Conservation (phyloP, 768 basidiomycete genomes). For the Lentinula edodes region DNA sequence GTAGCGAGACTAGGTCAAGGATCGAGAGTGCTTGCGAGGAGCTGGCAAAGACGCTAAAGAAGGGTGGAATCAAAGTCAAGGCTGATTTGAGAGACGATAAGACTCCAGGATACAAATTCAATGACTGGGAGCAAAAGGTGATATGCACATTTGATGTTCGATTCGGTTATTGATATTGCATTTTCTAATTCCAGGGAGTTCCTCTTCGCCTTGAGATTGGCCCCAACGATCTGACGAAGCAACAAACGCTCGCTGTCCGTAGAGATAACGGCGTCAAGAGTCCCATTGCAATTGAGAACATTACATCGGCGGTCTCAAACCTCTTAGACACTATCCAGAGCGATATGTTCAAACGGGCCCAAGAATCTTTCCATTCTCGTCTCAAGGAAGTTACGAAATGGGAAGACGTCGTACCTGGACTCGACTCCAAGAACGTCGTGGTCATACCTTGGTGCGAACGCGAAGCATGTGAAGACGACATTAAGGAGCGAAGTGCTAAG, state of each 20-base stretch:
- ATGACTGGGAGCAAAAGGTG: slow-evolving; percentile 98
- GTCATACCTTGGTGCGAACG: slow-evolving; percentile 96
- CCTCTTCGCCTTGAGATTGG: slow-evolving; percentile 97
- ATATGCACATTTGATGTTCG: slow-evolving; percentile 8
- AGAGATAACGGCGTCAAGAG: slow-evolving; percentile 53
- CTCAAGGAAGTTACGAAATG: slow-evolving; percentile 75
- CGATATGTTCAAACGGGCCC: slow-evolving; percentile 83
- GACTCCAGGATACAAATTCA: slow-evolving; percentile 98
- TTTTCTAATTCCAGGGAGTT: slow-evolving; percentile 61
- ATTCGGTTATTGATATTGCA: background rate
- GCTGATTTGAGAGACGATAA: slow-evolving; percentile 94
- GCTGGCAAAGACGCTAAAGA: slow-evolving; percentile 67
- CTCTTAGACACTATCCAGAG: slow-evolving; percentile 83
- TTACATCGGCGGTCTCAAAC: slow-evolving; percentile 42
- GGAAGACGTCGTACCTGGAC: slow-evolving; percentile 88
- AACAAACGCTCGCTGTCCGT: slow-evolving; percentile 79
- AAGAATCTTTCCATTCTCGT: slow-evolving; percentile 62
- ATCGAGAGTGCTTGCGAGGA: slow-evolving; percentile 78
- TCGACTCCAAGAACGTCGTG: slow-evolving; percentile 84
- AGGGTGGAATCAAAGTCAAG: slow-evolving; percentile 73
- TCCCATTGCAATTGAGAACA: slow-evolving; percentile 36
- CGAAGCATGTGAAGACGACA: slow-evolving; percentile 92
- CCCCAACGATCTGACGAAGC: slow-evolving; percentile 81
- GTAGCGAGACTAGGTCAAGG: slow-evolving; percentile 55
- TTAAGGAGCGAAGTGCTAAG: slow-evolving; percentile 89